Evolutionary conservation across 257 asterid genomes (phyloP).

Genomic region (Ehretia macrophylla): DNA sequence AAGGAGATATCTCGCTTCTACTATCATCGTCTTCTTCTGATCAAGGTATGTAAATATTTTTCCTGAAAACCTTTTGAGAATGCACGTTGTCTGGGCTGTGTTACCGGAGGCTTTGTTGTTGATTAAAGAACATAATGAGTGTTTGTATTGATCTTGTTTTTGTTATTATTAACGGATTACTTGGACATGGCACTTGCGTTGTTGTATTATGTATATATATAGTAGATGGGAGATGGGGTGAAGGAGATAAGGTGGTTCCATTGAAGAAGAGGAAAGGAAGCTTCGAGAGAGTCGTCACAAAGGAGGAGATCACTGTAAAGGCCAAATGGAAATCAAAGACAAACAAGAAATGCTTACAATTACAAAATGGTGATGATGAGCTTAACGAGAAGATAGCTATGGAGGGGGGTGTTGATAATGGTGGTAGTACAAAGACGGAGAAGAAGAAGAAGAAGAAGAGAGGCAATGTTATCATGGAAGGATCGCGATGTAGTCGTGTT

Average conservation of each 20-base stretch:
- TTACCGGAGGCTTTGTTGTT: too few relatives aligned
- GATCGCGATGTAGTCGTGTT: constrained; percentile 77
- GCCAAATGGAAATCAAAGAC: constrained; percentile 54
- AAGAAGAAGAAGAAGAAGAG: constrained; percentile 34
- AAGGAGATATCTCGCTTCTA: constrained; percentile 12
- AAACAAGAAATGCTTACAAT: constrained; percentile 40
- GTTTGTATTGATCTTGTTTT: not conserved
- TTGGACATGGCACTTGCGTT: not conserved
- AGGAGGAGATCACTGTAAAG: constrained; percentile 12
- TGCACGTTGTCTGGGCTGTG: not conserved
- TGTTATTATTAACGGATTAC: not conserved
- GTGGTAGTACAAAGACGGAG: not conserved
- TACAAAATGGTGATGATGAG: constrained; percentile 6
- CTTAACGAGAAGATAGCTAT: constrained; percentile 1
- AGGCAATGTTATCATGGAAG: constrained; percentile 57
- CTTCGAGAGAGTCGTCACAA: constrained; percentile 12
- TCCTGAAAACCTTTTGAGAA: not conserved
- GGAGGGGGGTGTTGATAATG: not conserved
- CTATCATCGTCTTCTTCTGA: constrained; percentile 29
- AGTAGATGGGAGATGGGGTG: constrained; percentile 18
- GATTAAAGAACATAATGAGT: too few relatives aligned
- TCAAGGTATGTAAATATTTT: constrained; percentile 14
- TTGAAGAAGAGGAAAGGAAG: constrained; percentile 51
- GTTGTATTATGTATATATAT: not conserved
- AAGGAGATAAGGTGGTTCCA: constrained; percentile 43